Conservation (phyloP, 345 rosid genomes). For the Eucalyptus lansdowneana region DNA sequence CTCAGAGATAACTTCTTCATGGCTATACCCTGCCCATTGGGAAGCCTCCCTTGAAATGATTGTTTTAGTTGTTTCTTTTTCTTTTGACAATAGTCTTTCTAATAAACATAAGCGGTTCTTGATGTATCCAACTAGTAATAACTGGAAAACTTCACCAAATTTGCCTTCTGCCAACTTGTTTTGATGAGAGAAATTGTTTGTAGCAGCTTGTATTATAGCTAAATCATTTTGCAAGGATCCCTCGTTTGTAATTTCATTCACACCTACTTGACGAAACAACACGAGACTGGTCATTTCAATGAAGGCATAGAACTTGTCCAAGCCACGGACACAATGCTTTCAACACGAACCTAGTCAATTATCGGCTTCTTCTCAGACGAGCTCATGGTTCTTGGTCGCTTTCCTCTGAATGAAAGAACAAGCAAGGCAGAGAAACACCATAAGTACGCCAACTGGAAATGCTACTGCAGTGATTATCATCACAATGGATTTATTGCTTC, state of each 20-base stretch:
- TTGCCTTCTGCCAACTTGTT: background rate
- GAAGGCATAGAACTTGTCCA: background rate
- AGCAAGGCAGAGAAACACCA: background rate
- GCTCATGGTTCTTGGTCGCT: background rate
- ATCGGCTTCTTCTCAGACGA: background rate
- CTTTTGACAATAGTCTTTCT: background rate
- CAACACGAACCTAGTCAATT: background rate
- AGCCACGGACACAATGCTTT: background rate
- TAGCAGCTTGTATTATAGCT: background rate
- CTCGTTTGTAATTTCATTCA: background rate
- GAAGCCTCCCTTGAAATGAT: constrained; percentile 13
- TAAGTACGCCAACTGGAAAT: background rate
- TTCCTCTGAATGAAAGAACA: background rate
- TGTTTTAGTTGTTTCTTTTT: background rate
- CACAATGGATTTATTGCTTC: background rate
- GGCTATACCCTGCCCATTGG: constrained; percentile 18
- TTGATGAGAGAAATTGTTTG: background rate
- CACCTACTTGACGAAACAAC: background rate
- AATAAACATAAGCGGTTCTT: background rate
- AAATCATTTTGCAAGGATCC: background rate
- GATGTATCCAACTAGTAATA: background rate
- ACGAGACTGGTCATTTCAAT: background rate
- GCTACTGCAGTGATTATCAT: background rate
- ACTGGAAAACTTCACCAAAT: background rate
- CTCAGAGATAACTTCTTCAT: constrained; percentile 24